phyloP scores from a whole-genome alignment of 2,329 filamentous ascomycete species.

The Capronia coronata region DNA sequence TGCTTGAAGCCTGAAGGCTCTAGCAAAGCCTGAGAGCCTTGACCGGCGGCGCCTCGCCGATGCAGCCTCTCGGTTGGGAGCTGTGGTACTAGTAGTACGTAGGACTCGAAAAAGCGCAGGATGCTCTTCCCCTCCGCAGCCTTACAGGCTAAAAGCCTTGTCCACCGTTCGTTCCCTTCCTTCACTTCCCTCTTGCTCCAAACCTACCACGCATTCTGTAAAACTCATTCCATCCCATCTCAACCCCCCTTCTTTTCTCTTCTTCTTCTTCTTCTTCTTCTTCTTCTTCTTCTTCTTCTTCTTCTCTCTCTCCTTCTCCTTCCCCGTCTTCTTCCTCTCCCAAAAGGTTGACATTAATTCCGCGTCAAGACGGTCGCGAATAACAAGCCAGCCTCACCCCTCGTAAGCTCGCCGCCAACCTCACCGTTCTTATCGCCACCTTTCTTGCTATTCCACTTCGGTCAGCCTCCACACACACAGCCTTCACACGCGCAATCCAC shows the following conservation, averaged over 20 bases:
- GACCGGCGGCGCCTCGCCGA: neutral
- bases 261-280: slow-evolving; percentile 4
- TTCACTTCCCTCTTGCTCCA: slow-evolving; percentile 1
- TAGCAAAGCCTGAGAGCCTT: too few species aligned
- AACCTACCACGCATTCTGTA: slow-evolving; percentile 2
- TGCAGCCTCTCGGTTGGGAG: neutral
- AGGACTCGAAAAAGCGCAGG: neutral
- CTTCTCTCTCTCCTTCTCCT: neutral
- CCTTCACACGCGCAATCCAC: neutral
- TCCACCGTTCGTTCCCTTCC: slow-evolving; percentile 8
- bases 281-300: slow-evolving; percentile 2
- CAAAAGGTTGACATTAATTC: too few species aligned
- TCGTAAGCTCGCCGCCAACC: neutral
- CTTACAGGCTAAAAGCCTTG: slow-evolving; percentile 27
- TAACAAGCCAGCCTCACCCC: neutral
- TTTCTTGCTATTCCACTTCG: neutral
- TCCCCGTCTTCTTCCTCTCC: neutral
- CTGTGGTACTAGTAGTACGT: neutral
- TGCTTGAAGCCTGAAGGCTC: slow-evolving; percentile 8
- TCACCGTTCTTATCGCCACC: neutral
- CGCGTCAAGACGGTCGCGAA: neutral
- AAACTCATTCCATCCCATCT: slow-evolving; percentile 11
- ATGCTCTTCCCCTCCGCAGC: slow-evolving; percentile 11
- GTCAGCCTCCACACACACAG: neutral
- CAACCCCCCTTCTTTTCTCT: too few species aligned